These are phyloP conservation scores for Colletotrichum tabaci DNA, from an alignment of 2,329 filamentous ascomycete genomes.

Conservation along the genomic window DNA sequence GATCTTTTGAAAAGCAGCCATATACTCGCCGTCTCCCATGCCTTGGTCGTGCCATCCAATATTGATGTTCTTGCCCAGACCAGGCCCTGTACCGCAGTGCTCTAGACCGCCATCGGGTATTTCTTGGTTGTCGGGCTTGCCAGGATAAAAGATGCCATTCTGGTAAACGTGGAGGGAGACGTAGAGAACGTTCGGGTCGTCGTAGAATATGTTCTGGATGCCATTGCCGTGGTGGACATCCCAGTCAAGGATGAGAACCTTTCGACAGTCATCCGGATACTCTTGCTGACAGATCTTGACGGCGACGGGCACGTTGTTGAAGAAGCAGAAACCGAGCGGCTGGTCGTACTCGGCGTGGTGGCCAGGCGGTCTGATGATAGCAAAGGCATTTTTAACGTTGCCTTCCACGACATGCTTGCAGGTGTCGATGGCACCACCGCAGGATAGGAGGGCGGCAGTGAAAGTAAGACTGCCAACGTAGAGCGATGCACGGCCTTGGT, in stretches of 20 bases:
- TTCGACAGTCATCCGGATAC: slow-evolving; percentile 85
- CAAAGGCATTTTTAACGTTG: slow-evolving; percentile 93
- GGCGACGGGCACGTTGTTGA: slow-evolving; percentile 97
- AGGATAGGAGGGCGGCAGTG: slow-evolving; percentile 85
- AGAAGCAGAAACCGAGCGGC: slow-evolving; percentile 95
- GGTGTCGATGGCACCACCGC: slow-evolving; percentile 94
- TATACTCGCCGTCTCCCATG: slow-evolving; percentile 97
- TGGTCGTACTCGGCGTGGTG: slow-evolving; percentile 92
- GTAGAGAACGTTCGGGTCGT: slow-evolving; percentile 95
- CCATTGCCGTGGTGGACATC: slow-evolving; percentile 89
- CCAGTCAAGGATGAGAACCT: slow-evolving; percentile 95
- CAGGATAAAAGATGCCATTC: slow-evolving; percentile 89
- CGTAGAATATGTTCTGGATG: slow-evolving; percentile 95
- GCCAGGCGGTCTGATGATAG: slow-evolving; percentile 93
- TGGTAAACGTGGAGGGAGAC: slow-evolving; percentile 94
- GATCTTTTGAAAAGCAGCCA: slow-evolving; percentile 95
- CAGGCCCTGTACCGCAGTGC: slow-evolving; percentile 69
- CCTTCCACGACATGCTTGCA: slow-evolving; percentile 90
- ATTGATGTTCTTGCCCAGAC: slow-evolving; percentile 75
- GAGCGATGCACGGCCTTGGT: slow-evolving; percentile 80
- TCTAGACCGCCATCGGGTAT: slow-evolving; percentile 74
- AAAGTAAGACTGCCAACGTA: slow-evolving; percentile 89
- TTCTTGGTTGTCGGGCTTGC: slow-evolving; percentile 69
- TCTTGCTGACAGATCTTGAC: slow-evolving; percentile 88
- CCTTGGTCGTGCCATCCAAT: slow-evolving; percentile 78